These are phyloP conservation scores for Verticillium isaacii DNA, from an alignment of 2,329 filamentous ascomycete genomes.

Conservation along the genomic window DNA sequence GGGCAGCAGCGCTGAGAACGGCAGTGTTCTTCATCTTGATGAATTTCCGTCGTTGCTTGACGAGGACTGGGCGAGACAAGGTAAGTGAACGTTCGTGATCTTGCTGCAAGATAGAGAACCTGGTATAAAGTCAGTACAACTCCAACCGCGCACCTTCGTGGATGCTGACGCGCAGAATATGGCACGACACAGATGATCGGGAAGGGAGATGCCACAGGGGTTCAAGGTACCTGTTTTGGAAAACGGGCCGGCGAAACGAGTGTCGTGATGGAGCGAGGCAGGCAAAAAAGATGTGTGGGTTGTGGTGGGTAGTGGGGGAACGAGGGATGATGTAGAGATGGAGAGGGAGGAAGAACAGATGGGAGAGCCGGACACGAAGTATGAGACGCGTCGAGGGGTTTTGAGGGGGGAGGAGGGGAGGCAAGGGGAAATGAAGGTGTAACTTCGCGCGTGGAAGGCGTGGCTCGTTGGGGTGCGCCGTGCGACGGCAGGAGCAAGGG, in stretches of 20 bases:
- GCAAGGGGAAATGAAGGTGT: neutral
- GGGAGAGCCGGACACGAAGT: neutral
- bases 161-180: neutral
- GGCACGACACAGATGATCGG: neutral
- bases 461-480: neutral
- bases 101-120: neutral
- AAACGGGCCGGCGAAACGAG: neutral
- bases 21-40: conserved; percentile 43
- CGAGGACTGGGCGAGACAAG: conserved; percentile 18
- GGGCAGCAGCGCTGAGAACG: conserved; percentile 36
- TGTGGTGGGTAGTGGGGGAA: neutral
- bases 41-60: conserved; percentile 21
- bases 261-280: neutral
- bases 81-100: conserved; percentile 7
- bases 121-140: neutral
- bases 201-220: neutral
- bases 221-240: neutral
- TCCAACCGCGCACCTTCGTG: neutral
- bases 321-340: neutral
- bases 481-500: neutral
- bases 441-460: neutral
- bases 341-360: neutral
- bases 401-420: neutral
- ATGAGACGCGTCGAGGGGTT: neutral
- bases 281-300: neutral